These are phyloP conservation scores for Dryas alaskensis DNA, from an alignment of 306 rosid species.

Conservation along the genomic window DNA sequence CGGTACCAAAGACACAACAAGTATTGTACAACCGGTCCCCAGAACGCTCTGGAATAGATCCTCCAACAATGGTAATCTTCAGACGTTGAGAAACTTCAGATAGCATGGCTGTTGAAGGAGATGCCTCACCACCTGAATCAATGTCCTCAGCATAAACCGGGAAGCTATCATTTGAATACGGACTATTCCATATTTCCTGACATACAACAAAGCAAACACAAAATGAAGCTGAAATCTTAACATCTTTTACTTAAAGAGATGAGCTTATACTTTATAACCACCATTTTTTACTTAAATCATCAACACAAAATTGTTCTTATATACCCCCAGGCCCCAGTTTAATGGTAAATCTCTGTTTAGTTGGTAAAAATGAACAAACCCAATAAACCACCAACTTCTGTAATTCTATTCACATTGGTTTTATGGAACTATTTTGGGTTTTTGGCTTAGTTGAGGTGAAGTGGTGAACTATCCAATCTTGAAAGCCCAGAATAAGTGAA, in stretches of 20 bases:
- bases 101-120: slow-evolving; percentile 96
- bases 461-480: background rate
- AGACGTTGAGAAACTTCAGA: slow-evolving; percentile 63
- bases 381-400: too few species aligned
- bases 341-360: background rate
- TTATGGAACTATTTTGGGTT: background rate
- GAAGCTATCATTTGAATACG: slow-evolving; percentile 81
- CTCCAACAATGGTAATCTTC: slow-evolving; percentile 86
- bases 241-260: too few species aligned
- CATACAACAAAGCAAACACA: slow-evolving; percentile 4
- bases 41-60: slow-evolving; percentile 83
- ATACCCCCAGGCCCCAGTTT: background rate
- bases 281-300: too few species aligned
- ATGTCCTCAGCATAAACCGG: slow-evolving; percentile 87
- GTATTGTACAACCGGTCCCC: slow-evolving; percentile 72
- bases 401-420: too few species aligned
- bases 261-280: too few species aligned
- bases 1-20: slow-evolving; percentile 79
- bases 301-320: background rate
- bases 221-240: background rate
- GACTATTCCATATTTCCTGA: slow-evolving; percentile 96
- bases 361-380: background rate
- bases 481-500: background rate
- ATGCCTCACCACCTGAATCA: slow-evolving; percentile 72
- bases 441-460: background rate